A percentile compares a stretch with the other conserved stretches of the same genome.
These are phyloP conservation scores for Ophiostoma piceae DNA, from an alignment of 2,329 filamentous ascomycete genomes.

Conservation along the genomic window DNA sequence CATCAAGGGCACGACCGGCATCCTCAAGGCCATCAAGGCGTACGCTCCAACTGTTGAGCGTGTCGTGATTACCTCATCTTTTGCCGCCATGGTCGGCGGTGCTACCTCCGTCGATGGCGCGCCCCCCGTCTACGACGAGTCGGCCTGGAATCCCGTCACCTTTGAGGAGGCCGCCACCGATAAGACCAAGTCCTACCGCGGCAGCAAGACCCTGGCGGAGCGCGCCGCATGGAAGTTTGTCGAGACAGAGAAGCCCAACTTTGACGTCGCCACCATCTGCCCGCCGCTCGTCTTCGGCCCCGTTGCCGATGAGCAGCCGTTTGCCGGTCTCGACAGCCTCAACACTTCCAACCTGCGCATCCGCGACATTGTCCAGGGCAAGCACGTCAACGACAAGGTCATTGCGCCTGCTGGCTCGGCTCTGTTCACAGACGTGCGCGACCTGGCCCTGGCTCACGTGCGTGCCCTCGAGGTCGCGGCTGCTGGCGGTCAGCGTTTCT, in stretches of 20 bases:
- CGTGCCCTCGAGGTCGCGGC: constrained; percentile 27
- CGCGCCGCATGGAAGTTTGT: constrained; percentile 50
- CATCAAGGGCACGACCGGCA: constrained; percentile 11
- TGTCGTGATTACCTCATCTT: constrained; percentile 30
- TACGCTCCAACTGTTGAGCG: constrained; percentile 30
- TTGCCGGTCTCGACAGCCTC: constrained; percentile 5
- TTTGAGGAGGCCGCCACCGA: constrained; percentile 37
- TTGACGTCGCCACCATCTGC: constrained; percentile 40
- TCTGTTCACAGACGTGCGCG: constrained; percentile 15
- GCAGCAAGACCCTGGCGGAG: constrained; percentile 52
- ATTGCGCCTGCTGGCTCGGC: background rate
- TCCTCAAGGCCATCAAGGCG: constrained; percentile 15
- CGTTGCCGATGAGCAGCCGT: constrained; percentile 17
- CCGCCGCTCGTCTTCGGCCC: constrained; percentile 23
- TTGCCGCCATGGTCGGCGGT: constrained; percentile 26
- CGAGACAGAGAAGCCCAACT: constrained; percentile 37
- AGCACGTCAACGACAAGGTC: background rate
- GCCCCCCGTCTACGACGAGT: constrained; percentile 38
- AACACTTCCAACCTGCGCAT: constrained; percentile 18
- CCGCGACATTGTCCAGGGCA: constrained; percentile 7
- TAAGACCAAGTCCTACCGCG: constrained; percentile 43
- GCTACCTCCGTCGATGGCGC: constrained; percentile 28
- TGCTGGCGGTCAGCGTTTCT: constrained; percentile 48
- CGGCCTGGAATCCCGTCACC: constrained; percentile 50
- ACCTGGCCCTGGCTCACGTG: constrained; percentile 13